phyloP scores from a whole-genome alignment of 2,329 filamentous ascomycete species.

The Fusarium abutilonis region DNA sequence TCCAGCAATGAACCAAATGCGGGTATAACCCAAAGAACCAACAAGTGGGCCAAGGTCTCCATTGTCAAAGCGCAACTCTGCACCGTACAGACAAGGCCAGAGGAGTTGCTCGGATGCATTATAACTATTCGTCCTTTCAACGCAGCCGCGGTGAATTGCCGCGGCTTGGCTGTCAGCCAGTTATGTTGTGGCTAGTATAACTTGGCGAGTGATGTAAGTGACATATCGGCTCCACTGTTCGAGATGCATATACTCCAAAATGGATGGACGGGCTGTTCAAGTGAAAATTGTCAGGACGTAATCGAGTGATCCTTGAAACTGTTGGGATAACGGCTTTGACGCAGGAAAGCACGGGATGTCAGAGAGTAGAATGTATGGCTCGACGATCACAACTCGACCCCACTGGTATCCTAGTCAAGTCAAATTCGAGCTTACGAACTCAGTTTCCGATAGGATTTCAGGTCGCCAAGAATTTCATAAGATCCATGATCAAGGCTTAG shows the following conservation, averaged over 20 bases:
- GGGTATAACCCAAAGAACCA: constrained; percentile 11
- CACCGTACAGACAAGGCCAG: not conserved
- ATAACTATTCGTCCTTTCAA: not conserved
- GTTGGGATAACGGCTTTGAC: constrained; percentile 10
- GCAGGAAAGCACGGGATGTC: constrained; percentile 1
- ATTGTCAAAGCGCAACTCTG: constrained; percentile 26
- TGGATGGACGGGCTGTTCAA: not conserved
- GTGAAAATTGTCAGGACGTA: too few relatives aligned
- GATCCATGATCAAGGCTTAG: not conserved
- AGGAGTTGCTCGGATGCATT: constrained; percentile 6
- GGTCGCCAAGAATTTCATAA: not conserved
- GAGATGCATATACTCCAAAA: constrained; percentile 17
- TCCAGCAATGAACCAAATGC: constrained; percentile 1
- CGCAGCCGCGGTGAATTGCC: constrained; percentile 15
- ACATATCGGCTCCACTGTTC: constrained; percentile 7
- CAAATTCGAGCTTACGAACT: constrained; percentile 5
- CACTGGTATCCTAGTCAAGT: not conserved
- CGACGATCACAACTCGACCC: not conserved
- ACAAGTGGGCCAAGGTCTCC: constrained; percentile 1
- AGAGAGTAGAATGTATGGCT: not conserved
- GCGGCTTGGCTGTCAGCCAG: constrained; percentile 9
- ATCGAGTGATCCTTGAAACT: constrained; percentile 5
- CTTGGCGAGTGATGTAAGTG: not conserved
- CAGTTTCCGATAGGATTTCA: constrained; percentile 5
- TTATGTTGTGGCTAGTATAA: constrained; percentile 8